phyloP scores from a whole-genome alignment of 2,329 filamentous ascomycete genomes.

The Aspergillus oerlinghausenensis region DNA sequence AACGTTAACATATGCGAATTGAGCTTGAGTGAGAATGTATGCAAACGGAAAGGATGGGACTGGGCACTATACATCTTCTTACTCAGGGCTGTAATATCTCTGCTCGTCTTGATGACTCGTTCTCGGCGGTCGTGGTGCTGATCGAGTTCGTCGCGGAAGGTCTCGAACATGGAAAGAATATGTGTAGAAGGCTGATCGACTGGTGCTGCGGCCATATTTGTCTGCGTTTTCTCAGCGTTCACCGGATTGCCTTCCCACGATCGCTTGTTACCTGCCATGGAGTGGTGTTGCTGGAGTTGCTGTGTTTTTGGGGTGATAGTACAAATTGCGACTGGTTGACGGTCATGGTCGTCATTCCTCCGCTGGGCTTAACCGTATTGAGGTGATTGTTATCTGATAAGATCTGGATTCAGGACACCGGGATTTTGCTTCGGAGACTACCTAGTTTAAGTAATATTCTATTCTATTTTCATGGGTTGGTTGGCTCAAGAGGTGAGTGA shows the following conservation, averaged over 20 bases:
- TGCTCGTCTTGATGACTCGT: conserved; percentile 80
- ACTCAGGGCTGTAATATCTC: conserved; percentile 88
- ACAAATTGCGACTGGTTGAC: neutral
- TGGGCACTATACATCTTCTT: conserved; percentile 80
- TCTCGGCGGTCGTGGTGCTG: conserved; percentile 91
- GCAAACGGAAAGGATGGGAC: neutral
- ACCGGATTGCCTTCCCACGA: conserved; percentile 35
- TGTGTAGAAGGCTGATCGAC: conserved; percentile 32
- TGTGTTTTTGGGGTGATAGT: neutral
- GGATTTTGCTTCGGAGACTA: too few species aligned
- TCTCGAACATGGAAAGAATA: conserved; percentile 70
- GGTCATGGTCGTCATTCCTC: neutral
- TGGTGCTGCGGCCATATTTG: conserved; percentile 8
- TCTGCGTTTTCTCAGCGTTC: conserved; percentile 7
- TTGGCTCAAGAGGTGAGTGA: neutral
- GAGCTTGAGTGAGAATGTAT: too few species aligned
- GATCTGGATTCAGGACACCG: neutral
- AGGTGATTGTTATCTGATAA: conserved; percentile 7
- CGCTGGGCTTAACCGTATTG: neutral
- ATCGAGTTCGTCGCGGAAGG: conserved; percentile 82
- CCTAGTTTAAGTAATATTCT: too few species aligned
- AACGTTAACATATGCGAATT: conserved; percentile 2
- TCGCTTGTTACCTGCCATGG: conserved; percentile 35
- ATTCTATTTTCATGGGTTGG: neutral
- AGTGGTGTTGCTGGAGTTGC: neutral